phyloP scores from a whole-genome alignment of 2,329 filamentous ascomycete species.

The Cordyceps farinosa region DNA sequence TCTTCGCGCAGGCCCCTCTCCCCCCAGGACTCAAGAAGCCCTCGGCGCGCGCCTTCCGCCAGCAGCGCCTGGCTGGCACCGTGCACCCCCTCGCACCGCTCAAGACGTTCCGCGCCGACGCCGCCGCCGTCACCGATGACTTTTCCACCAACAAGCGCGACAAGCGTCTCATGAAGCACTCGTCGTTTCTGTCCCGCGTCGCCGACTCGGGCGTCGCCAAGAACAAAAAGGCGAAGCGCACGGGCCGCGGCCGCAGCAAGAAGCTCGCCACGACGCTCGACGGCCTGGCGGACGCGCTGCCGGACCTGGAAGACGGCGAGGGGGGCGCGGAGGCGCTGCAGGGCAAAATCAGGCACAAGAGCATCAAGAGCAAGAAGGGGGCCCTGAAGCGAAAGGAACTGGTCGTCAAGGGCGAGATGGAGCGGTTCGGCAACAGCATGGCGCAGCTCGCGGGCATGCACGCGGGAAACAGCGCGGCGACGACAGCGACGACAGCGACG shows the following conservation, averaged over 20 bases:
- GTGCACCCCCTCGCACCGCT: constrained; percentile 49
- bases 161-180: constrained; percentile 79
- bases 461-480: constrained; percentile 14
- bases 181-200: constrained; percentile 73
- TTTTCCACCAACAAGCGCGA: constrained; percentile 76
- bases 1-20: constrained; percentile 26
- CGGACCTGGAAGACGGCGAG: constrained; percentile 50
- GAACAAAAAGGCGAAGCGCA: constrained; percentile 25
- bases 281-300: constrained; percentile 75
- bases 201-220: constrained; percentile 45
- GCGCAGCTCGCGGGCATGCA: constrained; percentile 60
- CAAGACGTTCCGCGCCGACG: constrained; percentile 50
- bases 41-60: constrained; percentile 55
- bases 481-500: neutral
- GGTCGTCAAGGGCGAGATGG: constrained; percentile 75
- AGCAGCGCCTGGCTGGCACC: constrained; percentile 46
- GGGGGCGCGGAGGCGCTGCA: constrained; percentile 41
- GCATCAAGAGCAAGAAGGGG: constrained; percentile 69
- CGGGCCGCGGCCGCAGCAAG: constrained; percentile 58
- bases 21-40: constrained; percentile 48
- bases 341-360: constrained; percentile 69
- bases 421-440: constrained; percentile 80
- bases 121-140: constrained; percentile 46
- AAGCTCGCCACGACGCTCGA: constrained; percentile 75
- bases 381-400: constrained; percentile 80